Evolutionary conservation across 2,329 filamentous ascomycete genomes (phyloP).

Genomic region (Nemania bipapillata): DNA sequence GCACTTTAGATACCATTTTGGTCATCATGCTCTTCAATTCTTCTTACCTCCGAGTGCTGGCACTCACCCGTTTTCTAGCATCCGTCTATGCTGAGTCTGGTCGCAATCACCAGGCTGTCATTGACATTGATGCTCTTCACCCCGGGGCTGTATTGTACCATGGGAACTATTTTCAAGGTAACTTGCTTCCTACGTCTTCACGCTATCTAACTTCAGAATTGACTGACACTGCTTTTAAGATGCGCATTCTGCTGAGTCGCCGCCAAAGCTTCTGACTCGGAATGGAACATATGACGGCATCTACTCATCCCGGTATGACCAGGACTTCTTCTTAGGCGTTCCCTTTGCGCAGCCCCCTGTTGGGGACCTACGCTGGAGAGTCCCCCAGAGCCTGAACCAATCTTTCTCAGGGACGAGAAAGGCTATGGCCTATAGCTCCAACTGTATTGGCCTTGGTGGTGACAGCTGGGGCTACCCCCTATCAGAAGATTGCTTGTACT

Average conservation of each 20-base stretch:
- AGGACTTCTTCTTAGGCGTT: conserved; percentile 21
- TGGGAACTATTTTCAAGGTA: conserved; percentile 16
- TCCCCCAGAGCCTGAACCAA: conserved; percentile 10
- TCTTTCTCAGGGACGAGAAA: not conserved
- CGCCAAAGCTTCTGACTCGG: conserved; percentile 8
- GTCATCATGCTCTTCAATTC: not conserved
- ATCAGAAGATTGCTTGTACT: conserved; percentile 14
- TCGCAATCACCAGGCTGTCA: not conserved
- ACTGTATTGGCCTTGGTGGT: conserved; percentile 14
- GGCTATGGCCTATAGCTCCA: not conserved
- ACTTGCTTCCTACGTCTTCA: not conserved
- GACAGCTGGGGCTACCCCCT: conserved; percentile 18
- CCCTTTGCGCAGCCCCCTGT: conserved; percentile 14
- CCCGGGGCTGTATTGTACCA: not conserved
- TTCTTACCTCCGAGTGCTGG: conserved; percentile 2
- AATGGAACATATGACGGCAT: conserved; percentile 15
- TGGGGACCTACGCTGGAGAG: conserved; percentile 12
- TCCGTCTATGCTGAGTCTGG: not conserved
- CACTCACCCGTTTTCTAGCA: not conserved
- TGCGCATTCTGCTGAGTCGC: not conserved
- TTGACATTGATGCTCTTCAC: conserved; percentile 8
- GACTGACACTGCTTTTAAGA: not conserved
- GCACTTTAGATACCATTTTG: not conserved
- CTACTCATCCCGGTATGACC: conserved; percentile 17
- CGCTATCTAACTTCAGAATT: not conserved